These are phyloP conservation scores for Astragalus membranaceus DNA, from an alignment of 306 rosid species.

Conservation along the genomic window DNA sequence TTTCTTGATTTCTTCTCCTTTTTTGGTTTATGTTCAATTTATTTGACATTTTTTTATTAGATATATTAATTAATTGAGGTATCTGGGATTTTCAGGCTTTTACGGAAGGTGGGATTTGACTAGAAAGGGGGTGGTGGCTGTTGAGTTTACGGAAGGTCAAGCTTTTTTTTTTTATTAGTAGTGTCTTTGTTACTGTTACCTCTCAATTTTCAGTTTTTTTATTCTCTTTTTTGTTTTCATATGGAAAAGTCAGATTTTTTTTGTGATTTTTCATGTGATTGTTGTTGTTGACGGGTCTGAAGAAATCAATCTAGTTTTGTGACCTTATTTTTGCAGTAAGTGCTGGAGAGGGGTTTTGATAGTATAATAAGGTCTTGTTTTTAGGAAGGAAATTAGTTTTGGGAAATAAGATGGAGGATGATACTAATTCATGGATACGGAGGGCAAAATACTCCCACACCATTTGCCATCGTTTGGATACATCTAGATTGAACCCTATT, in stretches of 20 bases:
- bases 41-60: not conserved
- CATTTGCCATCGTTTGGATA: constrained; percentile 70
- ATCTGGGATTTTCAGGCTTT: constrained; percentile 53
- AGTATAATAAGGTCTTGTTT: constrained; percentile 6
- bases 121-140: constrained; percentile 22
- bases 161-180: constrained; percentile 19
- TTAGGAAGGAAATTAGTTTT: constrained; percentile 4
- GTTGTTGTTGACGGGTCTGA: constrained; percentile 41
- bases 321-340: constrained; percentile 26
- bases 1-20: not conserved
- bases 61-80: constrained; percentile 26
- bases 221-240: constrained; percentile 22
- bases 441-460: constrained; percentile 86
- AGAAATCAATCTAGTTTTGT: constrained; percentile 20
- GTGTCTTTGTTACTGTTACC: constrained; percentile 14
- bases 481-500: constrained; percentile 36
- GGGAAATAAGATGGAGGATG: constrained; percentile 50
- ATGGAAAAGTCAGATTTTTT: constrained; percentile 26
- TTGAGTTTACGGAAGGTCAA: constrained; percentile 28
- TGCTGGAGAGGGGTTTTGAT: constrained; percentile 25
- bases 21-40: not conserved
- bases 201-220: not conserved
- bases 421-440: constrained; percentile 73
- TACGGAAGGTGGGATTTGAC: constrained; percentile 68
- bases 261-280: not conserved